Evolutionary conservation across 768 basidiomycete genomes (phyloP).

Genomic region (Xanthoconium stramineum): DNA sequence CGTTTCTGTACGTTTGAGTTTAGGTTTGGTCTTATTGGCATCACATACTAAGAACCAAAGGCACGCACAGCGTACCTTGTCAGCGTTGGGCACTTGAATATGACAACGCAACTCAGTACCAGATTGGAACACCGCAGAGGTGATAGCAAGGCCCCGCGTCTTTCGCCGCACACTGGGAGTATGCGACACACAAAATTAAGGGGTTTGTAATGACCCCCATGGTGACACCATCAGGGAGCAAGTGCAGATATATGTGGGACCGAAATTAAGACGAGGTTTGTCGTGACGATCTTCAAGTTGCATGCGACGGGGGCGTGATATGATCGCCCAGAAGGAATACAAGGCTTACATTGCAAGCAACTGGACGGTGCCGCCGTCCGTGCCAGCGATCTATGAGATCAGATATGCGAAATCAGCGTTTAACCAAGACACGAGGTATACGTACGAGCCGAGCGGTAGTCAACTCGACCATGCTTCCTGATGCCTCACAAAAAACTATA

Average conservation of each 20-base stretch:
- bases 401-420: too few species aligned
- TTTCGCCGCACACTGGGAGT: conserved; percentile 41
- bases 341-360: conserved; percentile 15
- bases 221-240: conserved; percentile 48
- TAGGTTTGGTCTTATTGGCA: too few species aligned
- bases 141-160: conserved; percentile 18
- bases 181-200: conserved; percentile 48
- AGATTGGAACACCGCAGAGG: conserved; percentile 21
- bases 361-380: conserved; percentile 21
- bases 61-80: neutral
- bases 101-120: conserved; percentile 11
- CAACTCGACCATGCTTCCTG: conserved; percentile 7
- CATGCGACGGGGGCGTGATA: neutral
- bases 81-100: conserved; percentile 11
- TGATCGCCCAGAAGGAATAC: neutral
- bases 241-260: conserved; percentile 37
- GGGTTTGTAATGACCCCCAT: conserved; percentile 46
- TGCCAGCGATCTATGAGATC: conserved; percentile 16
- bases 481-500: conserved; percentile 11
- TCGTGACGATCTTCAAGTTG: conserved; percentile 19
- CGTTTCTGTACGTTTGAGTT: too few species aligned
- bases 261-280: conserved; percentile 1
- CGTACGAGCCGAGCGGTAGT: conserved; percentile 25
- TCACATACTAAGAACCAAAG: too few species aligned
- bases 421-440: neutral